Base-by-base conservation (phyloP, 768 basidiomycete genomes). In the Bullera alba region DNA sequence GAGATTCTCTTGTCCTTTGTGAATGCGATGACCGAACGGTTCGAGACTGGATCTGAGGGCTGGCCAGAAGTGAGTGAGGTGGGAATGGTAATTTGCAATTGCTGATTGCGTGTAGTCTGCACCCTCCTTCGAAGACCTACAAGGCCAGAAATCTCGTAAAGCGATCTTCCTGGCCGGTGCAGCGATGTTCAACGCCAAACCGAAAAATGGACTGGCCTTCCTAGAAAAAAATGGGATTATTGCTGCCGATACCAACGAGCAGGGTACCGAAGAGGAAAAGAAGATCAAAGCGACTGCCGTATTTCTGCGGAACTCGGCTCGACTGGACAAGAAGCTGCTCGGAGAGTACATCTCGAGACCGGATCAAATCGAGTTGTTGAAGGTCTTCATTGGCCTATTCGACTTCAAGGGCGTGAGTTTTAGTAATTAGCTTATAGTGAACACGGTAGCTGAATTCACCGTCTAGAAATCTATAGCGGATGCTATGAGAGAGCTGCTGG, bases 141-240 rank as follows among this genome's bases (percentile, higher is more conserved):
- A 77, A 79, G 55, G 79, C 75, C 30, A 93, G 22, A 72, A 99
- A 70, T 84, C 86, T 0, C 81, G 81, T 65, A 99, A 99, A 73
- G 84, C 86, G 46, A 75, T 91, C 5, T 82, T 95, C 26, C 74
- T 92, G 42, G 79, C 84, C 0, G 93, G 89, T 3, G 87, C 88
- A 4, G 75, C 82, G 1, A 81, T 83, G 30, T 99, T 97, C 76
- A 99, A 99, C 65, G 73, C 79, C 14, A 96, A 96, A 73, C 92
- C 95, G 0, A 97, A 93, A 73, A 77, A 79, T 29, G 95, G 91
- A 0, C 73, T 97, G 23, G 79, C 87, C 2, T 96, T 89, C 74
- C 77, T 97, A 29, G 90, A 96, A 68, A 89, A 95, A 64, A 84
- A 93, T 64, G 82, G 82, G n/a, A 76, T 99, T 35, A 87, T 99